phyloP scores from a whole-genome alignment of 179 eudicot genomes.

The Corrigiola litoralis region DNA sequence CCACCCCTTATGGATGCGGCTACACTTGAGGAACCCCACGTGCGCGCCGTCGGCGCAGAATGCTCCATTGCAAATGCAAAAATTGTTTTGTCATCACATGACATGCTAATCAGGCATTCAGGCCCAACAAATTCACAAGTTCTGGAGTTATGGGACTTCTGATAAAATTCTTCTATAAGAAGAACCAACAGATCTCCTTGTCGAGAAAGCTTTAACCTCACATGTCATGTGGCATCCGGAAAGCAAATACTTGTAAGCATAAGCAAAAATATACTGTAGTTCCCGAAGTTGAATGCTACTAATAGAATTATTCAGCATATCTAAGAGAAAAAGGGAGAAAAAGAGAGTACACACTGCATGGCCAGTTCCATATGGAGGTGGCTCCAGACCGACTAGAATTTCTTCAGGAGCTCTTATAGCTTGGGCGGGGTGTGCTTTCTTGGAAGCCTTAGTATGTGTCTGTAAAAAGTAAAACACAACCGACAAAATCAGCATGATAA shows the following conservation, averaged over 20 bases:
- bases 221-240: neutral
- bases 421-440: conserved; percentile 42
- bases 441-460: conserved; percentile 70
- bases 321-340: neutral
- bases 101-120: too few species aligned
- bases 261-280: too few species aligned
- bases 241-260: neutral
- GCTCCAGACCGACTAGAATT: conserved; percentile 49
- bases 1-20: too few species aligned
- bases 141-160: too few species aligned
- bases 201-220: neutral
- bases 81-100: too few species aligned
- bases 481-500: neutral
- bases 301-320: too few species aligned
- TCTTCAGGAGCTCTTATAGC: conserved; percentile 31
- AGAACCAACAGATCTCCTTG: neutral
- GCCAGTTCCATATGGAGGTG: conserved; percentile 77
- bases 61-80: too few species aligned
- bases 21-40: too few species aligned
- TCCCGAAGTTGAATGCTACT: too few species aligned
- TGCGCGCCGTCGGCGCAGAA: too few species aligned
- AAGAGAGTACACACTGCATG: conserved; percentile 53
- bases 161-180: too few species aligned
- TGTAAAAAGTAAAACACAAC: conserved; percentile 28
- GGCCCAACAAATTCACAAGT: too few species aligned